A percentile compares a stretch with the other conserved stretches of the same genome.
Evolutionary conservation across 1,284 basidiomycete genomes (phyloP).

Genomic region (Stygiomarasmius scandens): DNA sequence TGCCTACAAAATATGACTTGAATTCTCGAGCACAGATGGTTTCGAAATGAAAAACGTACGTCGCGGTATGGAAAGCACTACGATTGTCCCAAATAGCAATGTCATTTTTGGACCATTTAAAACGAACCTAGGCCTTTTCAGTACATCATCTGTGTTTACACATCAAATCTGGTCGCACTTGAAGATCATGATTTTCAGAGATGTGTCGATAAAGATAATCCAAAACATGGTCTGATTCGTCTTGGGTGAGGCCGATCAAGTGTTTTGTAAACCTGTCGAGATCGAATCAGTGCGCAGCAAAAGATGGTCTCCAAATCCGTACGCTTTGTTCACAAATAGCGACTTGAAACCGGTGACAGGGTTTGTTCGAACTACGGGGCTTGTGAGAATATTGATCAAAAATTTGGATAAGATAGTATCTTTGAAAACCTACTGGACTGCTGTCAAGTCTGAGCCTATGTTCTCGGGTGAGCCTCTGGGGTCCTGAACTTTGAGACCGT

Average conservation of each 20-base stretch:
- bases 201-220: conserved; percentile 51
- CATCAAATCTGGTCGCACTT: no score
- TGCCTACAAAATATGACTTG: conserved; percentile 31
- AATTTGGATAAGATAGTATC: not conserved
- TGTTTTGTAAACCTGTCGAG: conserved; percentile 58
- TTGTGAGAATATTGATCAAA: conserved; percentile 15
- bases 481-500: conserved; percentile 36
- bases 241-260: conserved; percentile 60
- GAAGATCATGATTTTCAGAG: conserved; percentile 65
- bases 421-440: conserved; percentile 49
- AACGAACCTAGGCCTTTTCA: conserved; percentile 48
- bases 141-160: no score
- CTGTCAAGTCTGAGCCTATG: conserved; percentile 54
- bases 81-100: conserved; percentile 62
- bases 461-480: conserved; percentile 62
- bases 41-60: conserved; percentile 30
- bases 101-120: conserved; percentile 51
- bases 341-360: conserved; percentile 71
- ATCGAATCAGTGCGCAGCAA: not conserved
- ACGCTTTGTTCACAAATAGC: conserved; percentile 64
- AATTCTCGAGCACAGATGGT: not conserved
- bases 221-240: conserved; percentile 59
- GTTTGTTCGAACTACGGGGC: conserved; percentile 54
- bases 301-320: conserved; percentile 13
- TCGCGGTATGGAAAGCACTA: conserved; percentile 54